These are phyloP conservation scores for Parastagonospora nodorum DNA, from an alignment of 2,329 filamentous ascomycete genomes.

Conservation along the genomic window DNA sequence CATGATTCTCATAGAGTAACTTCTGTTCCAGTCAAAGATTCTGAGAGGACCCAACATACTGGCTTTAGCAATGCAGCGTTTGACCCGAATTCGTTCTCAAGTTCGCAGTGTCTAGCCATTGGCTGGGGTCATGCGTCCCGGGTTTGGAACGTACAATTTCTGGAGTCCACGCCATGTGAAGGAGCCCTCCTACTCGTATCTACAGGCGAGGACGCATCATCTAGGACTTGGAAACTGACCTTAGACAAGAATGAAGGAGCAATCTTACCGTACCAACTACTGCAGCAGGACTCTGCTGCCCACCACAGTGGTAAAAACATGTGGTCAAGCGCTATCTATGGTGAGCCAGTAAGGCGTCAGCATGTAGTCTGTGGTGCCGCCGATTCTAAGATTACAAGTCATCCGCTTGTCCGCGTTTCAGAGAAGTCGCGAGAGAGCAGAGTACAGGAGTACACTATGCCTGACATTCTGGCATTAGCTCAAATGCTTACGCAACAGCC, in stretches of 20 bases:
- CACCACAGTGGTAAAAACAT: conserved; percentile 88
- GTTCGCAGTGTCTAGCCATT: conserved; percentile 61
- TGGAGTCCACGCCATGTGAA: conserved; percentile 45
- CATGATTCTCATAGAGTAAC: conserved; percentile 23
- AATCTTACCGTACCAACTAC: conserved; percentile 46
- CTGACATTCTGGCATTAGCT: conserved; percentile 26
- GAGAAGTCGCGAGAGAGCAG: background rate
- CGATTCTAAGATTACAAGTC: conserved; percentile 66
- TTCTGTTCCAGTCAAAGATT: conserved; percentile 23
- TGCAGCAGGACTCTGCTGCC: conserved; percentile 61
- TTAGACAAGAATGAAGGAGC: conserved; percentile 4
- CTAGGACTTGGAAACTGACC: conserved; percentile 67
- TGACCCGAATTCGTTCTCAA: conserved; percentile 24
- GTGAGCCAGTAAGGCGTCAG: conserved; percentile 3
- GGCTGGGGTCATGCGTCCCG: conserved; percentile 86
- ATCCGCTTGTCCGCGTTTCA: conserved; percentile 11
- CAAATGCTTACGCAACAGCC: background rate
- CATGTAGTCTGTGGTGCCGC: conserved; percentile 67
- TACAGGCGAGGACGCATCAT: conserved; percentile 82
- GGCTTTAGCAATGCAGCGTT: conserved; percentile 49
- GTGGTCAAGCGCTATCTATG: conserved; percentile 63
- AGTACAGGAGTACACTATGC: conserved; percentile 30
- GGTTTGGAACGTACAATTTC: conserved; percentile 85
- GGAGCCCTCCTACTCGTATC: conserved; percentile 64
- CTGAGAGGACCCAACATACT: conserved; percentile 45